These are phyloP conservation scores for Candida qinlingensis DNA, from an alignment of 805 yeast genomes.

Conservation along the genomic window DNA sequence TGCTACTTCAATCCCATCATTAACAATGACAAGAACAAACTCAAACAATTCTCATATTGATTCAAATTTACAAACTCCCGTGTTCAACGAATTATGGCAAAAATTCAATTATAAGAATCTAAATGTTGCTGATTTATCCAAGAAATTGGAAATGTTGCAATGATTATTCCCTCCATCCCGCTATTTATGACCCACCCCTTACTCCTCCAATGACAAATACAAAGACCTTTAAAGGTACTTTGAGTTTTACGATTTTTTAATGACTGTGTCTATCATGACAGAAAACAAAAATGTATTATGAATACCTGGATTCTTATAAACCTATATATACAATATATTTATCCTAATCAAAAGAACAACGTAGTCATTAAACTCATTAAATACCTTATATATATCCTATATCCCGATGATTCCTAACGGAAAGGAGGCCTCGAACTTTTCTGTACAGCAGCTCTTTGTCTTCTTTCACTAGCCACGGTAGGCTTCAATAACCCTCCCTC, in stretches of 20 bases:
- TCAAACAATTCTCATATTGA: conserved; percentile 9
- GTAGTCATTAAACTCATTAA: too few relatives aligned
- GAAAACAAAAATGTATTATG: background rate
- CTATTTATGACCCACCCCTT: background rate
- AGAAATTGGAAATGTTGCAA: conserved; percentile 14
- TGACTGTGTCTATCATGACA: background rate
- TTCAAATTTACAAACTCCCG: conserved; percentile 3
- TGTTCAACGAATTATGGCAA: conserved; percentile 10
- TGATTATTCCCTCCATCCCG: background rate
- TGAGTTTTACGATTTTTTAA: background rate
- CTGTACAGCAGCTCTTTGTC: conserved; percentile 11
- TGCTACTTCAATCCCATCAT: conserved; percentile 10
- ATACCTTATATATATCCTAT: too few relatives aligned
- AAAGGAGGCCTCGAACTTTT: conserved; percentile 23
- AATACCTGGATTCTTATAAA: conserved; percentile 2
- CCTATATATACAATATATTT: too few relatives aligned
- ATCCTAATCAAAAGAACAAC: too few relatives aligned
- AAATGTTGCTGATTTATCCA: conserved; percentile 17
- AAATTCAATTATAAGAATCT: conserved; percentile 15
- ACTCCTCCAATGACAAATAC: background rate
- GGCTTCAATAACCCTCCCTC: conserved; percentile 14
- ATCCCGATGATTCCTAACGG: conserved; percentile 7
- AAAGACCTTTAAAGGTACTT: too few relatives aligned
- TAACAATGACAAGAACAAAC: conserved; percentile 19
- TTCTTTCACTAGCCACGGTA: conserved; percentile 20